Base-by-base conservation (phyloP, 2,329 filamentous ascomycete species). In the Camptophora hylomeconis region DNA sequence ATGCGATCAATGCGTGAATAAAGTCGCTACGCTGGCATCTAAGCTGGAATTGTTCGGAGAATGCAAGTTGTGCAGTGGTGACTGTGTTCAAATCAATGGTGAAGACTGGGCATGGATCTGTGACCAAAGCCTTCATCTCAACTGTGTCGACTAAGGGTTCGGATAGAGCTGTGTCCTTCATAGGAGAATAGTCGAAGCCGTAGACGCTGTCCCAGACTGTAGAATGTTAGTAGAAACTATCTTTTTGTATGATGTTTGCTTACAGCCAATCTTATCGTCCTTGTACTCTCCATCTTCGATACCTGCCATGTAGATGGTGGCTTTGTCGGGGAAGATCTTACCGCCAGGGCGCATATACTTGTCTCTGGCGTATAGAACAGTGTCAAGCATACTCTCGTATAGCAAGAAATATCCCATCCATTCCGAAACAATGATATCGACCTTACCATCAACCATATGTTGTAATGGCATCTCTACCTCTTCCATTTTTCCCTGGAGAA, bases 381-480 rank as follows among this genome's bases (percentile, higher is more conserved):
- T 98, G 63, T 98, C 89, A 51, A 98, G 61, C 89, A 98, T 98
- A 72, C 73, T 81, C 73, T 98, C 89, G 61, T 98, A 98, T 37
- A 98, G 75, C 30, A 98, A 65, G 67, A 95, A 95, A 65, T 98
- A 98, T 18, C 89, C 89, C 89, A 98, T 98, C 89, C 89, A 98
- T 67, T 98, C 89, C 2, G 87, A 95, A 56, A 98, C 92, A 62
- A 98, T 98, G 54, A 98, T 98, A 53, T 98, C 89, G 42, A 98
- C 89, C 61, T 95, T 81, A 7, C 44, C 44, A 17, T 39, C 29
- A n/a, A 33, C 33, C 28, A 46, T 33, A 17, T 42, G 33, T 50
- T 83, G 79, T 60, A 80, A 93, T 12, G 89, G 89, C 39, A 98
- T 67, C 50, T 80, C 67, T 24, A 98, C 84, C 63, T 98, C 89